These are phyloP conservation scores for Apophysomyces variabilis DNA, from an alignment of 371 early-diverging fungal genomes.

Conservation along the genomic window DNA sequence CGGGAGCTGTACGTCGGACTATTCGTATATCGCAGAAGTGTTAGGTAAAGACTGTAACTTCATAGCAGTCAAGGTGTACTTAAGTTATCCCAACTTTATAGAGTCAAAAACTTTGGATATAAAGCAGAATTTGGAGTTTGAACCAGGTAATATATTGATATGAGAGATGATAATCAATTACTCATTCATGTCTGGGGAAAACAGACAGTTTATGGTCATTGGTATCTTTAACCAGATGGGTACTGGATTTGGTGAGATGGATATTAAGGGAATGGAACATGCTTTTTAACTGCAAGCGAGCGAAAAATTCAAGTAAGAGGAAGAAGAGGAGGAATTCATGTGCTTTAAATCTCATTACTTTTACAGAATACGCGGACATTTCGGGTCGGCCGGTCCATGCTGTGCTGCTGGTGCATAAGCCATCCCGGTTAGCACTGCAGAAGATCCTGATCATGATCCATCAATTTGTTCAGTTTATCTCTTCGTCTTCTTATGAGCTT, in stretches of 20 bases:
- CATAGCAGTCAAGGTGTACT: not conserved
- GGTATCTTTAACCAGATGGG: slow-evolving; percentile 41
- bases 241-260: slow-evolving; percentile 40
- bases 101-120: slow-evolving; percentile 13
- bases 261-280: slow-evolving; percentile 43
- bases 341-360: no score
- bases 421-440: slow-evolving; percentile 26
- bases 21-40: slow-evolving; percentile 16
- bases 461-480: slow-evolving; percentile 37
- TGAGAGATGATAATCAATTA: no score
- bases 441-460: slow-evolving; percentile 34
- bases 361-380: slow-evolving; percentile 23
- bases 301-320: slow-evolving; percentile 32
- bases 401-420: slow-evolving; percentile 37
- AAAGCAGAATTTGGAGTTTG: slow-evolving; percentile 24
- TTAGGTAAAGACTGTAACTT: slow-evolving; percentile 21
- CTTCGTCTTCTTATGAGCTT: slow-evolving; percentile 31
- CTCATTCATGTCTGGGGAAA: no score
- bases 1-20: slow-evolving; percentile 37
- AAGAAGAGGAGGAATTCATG: not conserved
- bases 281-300: slow-evolving; percentile 35
- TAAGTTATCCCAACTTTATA: not conserved
- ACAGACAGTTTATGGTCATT: slow-evolving; percentile 47
- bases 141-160: slow-evolving; percentile 18
- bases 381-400: slow-evolving; percentile 35